Evolutionary conservation across 805 yeast genomes (phyloP), one percentile per base, ranked within the genome.

Genomic region (Nakazawaea laoshanensis): DNA sequence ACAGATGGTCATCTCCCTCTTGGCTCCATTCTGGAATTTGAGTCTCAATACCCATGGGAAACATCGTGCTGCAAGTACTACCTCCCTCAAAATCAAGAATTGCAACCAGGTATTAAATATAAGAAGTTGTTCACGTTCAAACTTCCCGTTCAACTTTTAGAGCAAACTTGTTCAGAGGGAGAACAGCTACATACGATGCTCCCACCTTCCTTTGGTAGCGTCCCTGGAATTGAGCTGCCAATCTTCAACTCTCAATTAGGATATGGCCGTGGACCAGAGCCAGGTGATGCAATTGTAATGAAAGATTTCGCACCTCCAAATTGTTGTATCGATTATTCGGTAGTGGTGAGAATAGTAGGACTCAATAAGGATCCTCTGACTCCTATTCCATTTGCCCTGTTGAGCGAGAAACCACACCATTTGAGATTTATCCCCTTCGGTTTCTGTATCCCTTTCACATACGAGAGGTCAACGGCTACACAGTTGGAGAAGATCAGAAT

Each of bases 71-170:
- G 17, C 10, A 10, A 9, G 11, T 17, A 19, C 7, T 14, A 80
- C 1, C 48, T 77, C 5, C 63, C 70, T 0, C 50, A 61, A 36
- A 63, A 61, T 29, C 52, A 74, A 41, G 41, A 61, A 1, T 49
- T 77, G 10, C 45, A 51, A 24, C 78, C 82, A 1, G 55, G 66
- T 14, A 47, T 42, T 1, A 64, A 56, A 34, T 67, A 71, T 43
- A 75, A 74, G 45, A 77, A 77, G 46, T 65, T 61, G 37, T 73
- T 77, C 45, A 61, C 68, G 17, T 77, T 77, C 46, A 68, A 61
- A 44, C 59, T 76, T 29, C 84, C 84, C 0, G 46, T 54, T 13
- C 59, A 57, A 37, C 51, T 75, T 26, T 48, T 77, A 10, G 83
- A 76, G 41, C 63, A 59, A n/a, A 50, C 63, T 2, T 76, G 83